Percentiles rank a stretch among this genome's conserved stretches.
These are phyloP conservation scores for Penicillium coffeae DNA, from an alignment of 495 filamentous ascomycete species.

Conservation along the genomic window DNA sequence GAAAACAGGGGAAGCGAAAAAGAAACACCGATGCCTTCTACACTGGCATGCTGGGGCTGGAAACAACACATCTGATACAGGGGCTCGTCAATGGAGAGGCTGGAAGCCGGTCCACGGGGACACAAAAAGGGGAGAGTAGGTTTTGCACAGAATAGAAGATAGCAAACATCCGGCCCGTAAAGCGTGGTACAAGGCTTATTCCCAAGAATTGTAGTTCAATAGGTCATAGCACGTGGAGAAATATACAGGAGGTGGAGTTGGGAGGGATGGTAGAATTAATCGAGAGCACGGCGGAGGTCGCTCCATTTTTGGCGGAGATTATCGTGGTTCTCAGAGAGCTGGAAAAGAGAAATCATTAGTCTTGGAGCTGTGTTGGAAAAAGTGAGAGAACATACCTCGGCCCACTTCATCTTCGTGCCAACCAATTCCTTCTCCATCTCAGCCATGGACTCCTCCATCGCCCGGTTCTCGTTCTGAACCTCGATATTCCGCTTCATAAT, in stretches of 20 bases:
- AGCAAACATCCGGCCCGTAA: conserved; percentile 19
- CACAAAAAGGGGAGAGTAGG: conserved; percentile 1
- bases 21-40: conserved; percentile 17
- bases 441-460: conserved; percentile 81
- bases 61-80: conserved; percentile 7
- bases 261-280: conserved; percentile 19
- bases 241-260: conserved; percentile 25
- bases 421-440: conserved; percentile 96
- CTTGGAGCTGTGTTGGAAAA: not conserved
- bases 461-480: conserved; percentile 89
- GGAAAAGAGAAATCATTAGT: conserved; percentile 12
- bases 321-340: conserved; percentile 65
- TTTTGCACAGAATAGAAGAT: conserved; percentile 2
- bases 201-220: conserved; percentile 21
- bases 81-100: not conserved
- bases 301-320: conserved; percentile 74
- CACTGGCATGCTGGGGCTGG: conserved; percentile 11
- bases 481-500: conserved; percentile 90
- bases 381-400: conserved; percentile 61
- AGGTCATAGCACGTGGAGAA: conserved; percentile 11
- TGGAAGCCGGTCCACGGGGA: conserved; percentile 3
- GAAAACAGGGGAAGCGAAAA: conserved; percentile 2
- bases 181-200: conserved; percentile 3
- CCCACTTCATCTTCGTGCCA: conserved; percentile 89
- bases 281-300: conserved; percentile 69